A percentile compares a stretch with the other conserved stretches of the same genome.
These are phyloP conservation scores for Aspergillus sparsus DNA, from an alignment of 495 filamentous ascomycete species.

Conservation along the genomic window DNA sequence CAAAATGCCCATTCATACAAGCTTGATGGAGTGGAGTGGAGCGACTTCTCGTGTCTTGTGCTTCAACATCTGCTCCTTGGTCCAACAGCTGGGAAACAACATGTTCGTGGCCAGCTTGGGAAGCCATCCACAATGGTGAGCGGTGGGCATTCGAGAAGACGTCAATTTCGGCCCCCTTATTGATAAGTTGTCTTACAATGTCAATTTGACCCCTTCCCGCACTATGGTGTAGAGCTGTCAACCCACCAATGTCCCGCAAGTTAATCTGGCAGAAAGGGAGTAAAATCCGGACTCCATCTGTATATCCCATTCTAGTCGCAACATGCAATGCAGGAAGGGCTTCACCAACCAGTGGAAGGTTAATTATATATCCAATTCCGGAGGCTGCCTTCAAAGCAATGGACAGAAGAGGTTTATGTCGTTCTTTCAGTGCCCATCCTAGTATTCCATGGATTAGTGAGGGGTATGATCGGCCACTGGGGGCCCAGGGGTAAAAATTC, in stretches of 20 bases:
- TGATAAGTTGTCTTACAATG: not conserved
- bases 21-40: too few relatives aligned
- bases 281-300: not conserved
- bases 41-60: too few relatives aligned
- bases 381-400: constrained; percentile 8
- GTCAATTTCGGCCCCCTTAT: not conserved
- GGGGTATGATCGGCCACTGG: constrained; percentile 23
- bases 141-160: not conserved
- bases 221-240: constrained; percentile 17
- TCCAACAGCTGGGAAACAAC: too few relatives aligned
- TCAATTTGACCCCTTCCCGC: constrained; percentile 7
- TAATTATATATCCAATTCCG: constrained; percentile 8
- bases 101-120: not conserved
- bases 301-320: constrained; percentile 21
- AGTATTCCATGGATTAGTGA: constrained; percentile 30
- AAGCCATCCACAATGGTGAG: constrained; percentile 9
- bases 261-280: constrained; percentile 1
- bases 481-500: constrained; percentile 29
- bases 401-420: constrained; percentile 22
- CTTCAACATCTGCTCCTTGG: too few relatives aligned
- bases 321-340: constrained; percentile 24
- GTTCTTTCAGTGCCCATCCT: constrained; percentile 28
- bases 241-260: not conserved
- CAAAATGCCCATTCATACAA: not conserved
- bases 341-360: constrained; percentile 24